Conservation (phyloP, 345 rosid species). For the Linum tenue region DNA sequence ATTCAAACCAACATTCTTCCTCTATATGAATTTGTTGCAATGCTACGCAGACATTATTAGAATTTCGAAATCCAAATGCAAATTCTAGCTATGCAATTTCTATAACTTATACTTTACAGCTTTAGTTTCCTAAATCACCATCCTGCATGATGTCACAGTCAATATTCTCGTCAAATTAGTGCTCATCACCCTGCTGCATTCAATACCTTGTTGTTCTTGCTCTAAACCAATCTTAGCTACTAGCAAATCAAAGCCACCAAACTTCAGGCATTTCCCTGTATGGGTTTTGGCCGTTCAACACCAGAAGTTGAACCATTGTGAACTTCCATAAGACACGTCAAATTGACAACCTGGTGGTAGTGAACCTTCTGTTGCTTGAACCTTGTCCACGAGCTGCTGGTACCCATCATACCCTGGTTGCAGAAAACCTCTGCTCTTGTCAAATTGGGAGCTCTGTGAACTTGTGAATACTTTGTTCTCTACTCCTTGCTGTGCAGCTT, state of each 20-base stretch:
- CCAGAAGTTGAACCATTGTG: slow-evolving; percentile 49
- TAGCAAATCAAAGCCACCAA: background rate
- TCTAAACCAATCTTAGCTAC: background rate
- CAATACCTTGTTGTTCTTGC: background rate
- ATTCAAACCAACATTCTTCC: background rate
- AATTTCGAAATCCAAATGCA: background rate
- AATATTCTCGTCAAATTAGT: background rate
- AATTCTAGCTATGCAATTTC: background rate
- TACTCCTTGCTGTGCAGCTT: slow-evolving; percentile 14
- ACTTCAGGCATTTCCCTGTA: background rate
- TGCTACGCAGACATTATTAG: background rate
- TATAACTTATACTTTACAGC: background rate
- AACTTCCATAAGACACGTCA: slow-evolving; percentile 35
- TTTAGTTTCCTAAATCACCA: too few species aligned
- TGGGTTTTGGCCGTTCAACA: slow-evolving; percentile 15
- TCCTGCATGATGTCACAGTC: background rate
- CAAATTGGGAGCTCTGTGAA: slow-evolving; percentile 6
- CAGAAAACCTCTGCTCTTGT: slow-evolving; percentile 17
- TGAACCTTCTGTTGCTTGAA: slow-evolving; percentile 31
- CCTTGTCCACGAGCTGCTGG: slow-evolving; percentile 18
- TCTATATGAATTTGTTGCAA: too few species aligned
- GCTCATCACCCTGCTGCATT: background rate
- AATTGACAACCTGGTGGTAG: slow-evolving; percentile 25
- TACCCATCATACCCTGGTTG: slow-evolving; percentile 22
- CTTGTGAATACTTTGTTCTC: slow-evolving; percentile 10